Percentiles rank a stretch among this genome's conserved stretches.
phyloP scores from a whole-genome alignment of 805 yeast genomes.

The Zygotorulaspora danielsina region DNA sequence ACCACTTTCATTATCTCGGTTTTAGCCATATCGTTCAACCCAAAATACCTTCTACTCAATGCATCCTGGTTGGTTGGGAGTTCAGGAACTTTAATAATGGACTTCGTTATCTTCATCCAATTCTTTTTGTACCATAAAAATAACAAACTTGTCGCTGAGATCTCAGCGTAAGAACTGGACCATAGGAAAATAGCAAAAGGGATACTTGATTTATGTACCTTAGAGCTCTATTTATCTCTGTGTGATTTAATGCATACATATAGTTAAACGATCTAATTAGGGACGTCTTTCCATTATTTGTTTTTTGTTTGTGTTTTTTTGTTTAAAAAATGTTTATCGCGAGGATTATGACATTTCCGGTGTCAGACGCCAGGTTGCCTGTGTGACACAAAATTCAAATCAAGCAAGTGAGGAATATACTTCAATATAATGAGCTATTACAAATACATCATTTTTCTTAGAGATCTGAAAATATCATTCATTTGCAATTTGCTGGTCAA shows the following conservation, averaged over 20 bases:
- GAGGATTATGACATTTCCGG: no score
- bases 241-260: background rate
- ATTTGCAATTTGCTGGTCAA: no score
- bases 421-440: no score
- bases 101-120: conserved; percentile 78
- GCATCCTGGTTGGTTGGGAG: conserved; percentile 92
- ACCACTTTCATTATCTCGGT: conserved; percentile 86
- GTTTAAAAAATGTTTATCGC: no score
- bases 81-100: conserved; percentile 79
- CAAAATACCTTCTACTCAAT: conserved; percentile 70
- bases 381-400: no score
- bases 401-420: no score
- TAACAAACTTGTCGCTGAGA: conserved; percentile 1
- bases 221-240: background rate
- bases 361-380: no score
- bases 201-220: conserved; percentile 1
- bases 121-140: conserved; percentile 63
- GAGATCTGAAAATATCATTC: no score
- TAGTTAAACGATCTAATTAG: background rate
- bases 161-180: conserved; percentile 5
- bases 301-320: background rate
- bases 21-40: conserved; percentile 65
- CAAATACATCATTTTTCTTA: no score
- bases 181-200: background rate
- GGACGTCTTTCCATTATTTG: background rate